Conservation (phyloP, 1,284 basidiomycete species). For the Sanghuangporus baumii region DNA sequence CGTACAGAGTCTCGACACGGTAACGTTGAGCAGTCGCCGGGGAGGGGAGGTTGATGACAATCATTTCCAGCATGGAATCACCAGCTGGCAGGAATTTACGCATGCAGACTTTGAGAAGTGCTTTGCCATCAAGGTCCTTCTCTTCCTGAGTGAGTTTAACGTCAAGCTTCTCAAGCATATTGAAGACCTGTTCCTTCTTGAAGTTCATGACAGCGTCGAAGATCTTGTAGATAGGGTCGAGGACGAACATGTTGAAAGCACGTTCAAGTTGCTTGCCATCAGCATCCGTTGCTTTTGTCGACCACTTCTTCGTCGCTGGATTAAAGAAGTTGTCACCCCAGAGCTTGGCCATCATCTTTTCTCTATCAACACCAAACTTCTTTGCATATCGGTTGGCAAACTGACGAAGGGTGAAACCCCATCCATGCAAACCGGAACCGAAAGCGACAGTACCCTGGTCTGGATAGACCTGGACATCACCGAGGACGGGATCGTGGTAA, state of each 20-base stretch:
- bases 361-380: slow-evolving; percentile 99
- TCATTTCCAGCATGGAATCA: slow-evolving; percentile 99
- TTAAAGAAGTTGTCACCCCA: slow-evolving; percentile 99
- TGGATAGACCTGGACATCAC: slow-evolving; percentile 99
- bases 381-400: slow-evolving; percentile 95
- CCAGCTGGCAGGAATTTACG: slow-evolving; percentile 99
- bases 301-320: slow-evolving; percentile 96
- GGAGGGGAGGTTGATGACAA: slow-evolving; percentile 98
- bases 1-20: slow-evolving; percentile 99
- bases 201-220: slow-evolving; percentile 99
- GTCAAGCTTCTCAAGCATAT: slow-evolving; percentile 97
- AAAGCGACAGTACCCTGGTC: slow-evolving; percentile 99
- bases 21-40: slow-evolving; percentile 96
- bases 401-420: slow-evolving; percentile 98
- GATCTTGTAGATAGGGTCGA: slow-evolving; percentile 99
- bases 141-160: slow-evolving; percentile 89
- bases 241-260: slow-evolving; percentile 94
- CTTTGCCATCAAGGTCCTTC: slow-evolving; percentile 94
- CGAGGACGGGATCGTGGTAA: slow-evolving; percentile 92
- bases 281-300: slow-evolving; percentile 70
- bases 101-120: slow-evolving; percentile 97
- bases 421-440: slow-evolving; percentile 98
- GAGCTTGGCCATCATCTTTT: slow-evolving; percentile 96
- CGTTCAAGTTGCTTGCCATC: slow-evolving; percentile 90
- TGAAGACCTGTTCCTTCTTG: slow-evolving; percentile 88